A percentile compares a stretch with the other conserved stretches of the same genome.
These are phyloP conservation scores for Candida schatavii DNA, from an alignment of 805 yeast species.

Conservation along the genomic window DNA sequence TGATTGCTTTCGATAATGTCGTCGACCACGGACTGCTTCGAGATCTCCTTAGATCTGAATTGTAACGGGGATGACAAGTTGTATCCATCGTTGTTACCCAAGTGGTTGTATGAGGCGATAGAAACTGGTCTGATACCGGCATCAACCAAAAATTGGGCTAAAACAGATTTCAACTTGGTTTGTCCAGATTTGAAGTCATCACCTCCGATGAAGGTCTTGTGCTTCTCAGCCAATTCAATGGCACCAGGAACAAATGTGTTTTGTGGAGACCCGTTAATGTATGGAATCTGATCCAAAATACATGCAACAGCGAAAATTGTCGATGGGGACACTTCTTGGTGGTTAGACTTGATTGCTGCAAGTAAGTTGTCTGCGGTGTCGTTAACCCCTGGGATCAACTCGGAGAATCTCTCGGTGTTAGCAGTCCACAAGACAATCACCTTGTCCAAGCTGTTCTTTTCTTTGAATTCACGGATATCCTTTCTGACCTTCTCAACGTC, in stretches of 20 bases:
- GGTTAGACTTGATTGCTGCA: conserved; percentile 70
- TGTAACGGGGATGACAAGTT: conserved; percentile 89
- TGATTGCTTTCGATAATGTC: conserved; percentile 88
- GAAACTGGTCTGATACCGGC: conserved; percentile 96
- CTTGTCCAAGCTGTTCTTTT: conserved; percentile 69
- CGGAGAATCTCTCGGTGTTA: conserved; percentile 91
- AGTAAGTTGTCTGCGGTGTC: conserved; percentile 83
- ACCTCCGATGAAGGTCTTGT: conserved; percentile 83
- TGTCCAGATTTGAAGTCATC: conserved; percentile 98
- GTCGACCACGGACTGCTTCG: conserved; percentile 89
- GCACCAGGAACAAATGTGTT: conserved; percentile 97
- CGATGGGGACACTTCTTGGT: conserved; percentile 84
- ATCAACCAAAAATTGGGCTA: conserved; percentile 93
- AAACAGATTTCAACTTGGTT: conserved; percentile 92
- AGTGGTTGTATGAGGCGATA: conserved; percentile 92
- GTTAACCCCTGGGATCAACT: conserved; percentile 72
- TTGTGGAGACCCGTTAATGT: conserved; percentile 96
- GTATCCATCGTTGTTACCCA: conserved; percentile 95
- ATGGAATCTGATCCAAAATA: conserved; percentile 83
- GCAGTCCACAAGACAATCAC: conserved; percentile 96
- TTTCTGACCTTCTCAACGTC: conserved; percentile 84
- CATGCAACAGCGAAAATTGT: conserved; percentile 94
- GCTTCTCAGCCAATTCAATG: conserved; percentile 78
- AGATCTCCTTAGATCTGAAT: conserved; percentile 92
- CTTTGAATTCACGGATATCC: conserved; percentile 79